Conservation (phyloP, 306 rosid genomes). For the Quercus wislizeni region DNA sequence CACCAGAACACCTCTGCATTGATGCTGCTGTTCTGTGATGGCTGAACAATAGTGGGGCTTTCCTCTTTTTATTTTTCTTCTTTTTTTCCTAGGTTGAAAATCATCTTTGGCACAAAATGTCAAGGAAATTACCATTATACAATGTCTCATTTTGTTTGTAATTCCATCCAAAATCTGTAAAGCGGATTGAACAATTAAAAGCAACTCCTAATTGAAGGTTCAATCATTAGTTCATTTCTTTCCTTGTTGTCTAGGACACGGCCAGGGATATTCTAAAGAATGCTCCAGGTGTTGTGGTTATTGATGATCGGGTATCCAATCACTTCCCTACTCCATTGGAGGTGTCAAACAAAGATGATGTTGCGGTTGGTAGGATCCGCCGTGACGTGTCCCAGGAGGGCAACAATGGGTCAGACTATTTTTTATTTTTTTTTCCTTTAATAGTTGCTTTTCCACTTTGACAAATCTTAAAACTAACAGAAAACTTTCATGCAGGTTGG, state of each 20-base stretch:
- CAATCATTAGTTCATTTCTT: background rate
- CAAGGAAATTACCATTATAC: background rate
- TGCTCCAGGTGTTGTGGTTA: conserved; percentile 85
- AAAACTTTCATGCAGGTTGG: conserved; percentile 56
- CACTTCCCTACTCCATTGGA: conserved; percentile 89
- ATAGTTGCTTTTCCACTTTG: background rate
- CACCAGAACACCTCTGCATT: background rate
- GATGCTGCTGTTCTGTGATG: background rate
- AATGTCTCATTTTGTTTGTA: background rate
- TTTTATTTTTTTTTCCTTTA: background rate
- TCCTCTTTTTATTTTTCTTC: background rate
- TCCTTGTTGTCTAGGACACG: conserved; percentile 45
- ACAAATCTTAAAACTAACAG: conserved; percentile 24
- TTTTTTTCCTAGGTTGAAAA: background rate
- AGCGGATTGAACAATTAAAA: background rate
- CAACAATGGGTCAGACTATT: conserved; percentile 58
- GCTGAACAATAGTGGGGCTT: background rate
- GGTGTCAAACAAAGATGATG: conserved; percentile 89
- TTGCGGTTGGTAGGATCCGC: conserved; percentile 93
- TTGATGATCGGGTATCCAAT: conserved; percentile 77
- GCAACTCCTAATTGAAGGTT: background rate
- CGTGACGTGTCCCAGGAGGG: conserved; percentile 88
- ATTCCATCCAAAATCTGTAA: background rate
- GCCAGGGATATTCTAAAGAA: conserved; percentile 80
- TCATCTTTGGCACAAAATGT: background rate